Conservation (phyloP, 2,329 filamentous ascomycete genomes). For the Penicillium polonicum region DNA sequence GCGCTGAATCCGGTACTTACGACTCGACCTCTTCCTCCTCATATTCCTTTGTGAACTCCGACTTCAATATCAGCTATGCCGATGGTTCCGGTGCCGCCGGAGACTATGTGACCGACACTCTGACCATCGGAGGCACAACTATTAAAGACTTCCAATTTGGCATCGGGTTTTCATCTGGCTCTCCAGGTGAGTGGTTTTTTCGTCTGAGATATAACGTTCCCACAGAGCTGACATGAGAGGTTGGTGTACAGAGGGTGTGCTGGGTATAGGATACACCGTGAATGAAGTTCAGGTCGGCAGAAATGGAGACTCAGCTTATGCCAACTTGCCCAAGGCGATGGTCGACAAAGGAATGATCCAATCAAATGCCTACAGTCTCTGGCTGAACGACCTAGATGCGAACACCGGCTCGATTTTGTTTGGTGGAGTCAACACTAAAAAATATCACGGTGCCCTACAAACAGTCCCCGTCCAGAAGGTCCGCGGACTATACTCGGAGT, state of each 20-base stretch:
- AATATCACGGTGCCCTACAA: conserved; percentile 62
- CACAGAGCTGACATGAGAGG: not conserved
- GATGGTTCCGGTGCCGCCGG: conserved; percentile 75
- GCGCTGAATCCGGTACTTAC: conserved; percentile 53
- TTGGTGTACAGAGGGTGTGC: conserved; percentile 61
- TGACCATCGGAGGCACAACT: conserved; percentile 54
- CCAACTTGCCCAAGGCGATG: conserved; percentile 68
- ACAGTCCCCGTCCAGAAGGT: conserved; percentile 65
- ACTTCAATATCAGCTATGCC: conserved; percentile 85
- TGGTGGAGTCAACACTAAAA: conserved; percentile 68
- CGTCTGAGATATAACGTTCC: not conserved
- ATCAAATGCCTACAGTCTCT: conserved; percentile 70
- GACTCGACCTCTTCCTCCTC: conserved; percentile 65
- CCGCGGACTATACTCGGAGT: conserved; percentile 57
- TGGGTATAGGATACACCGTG: conserved; percentile 77
- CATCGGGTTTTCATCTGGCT: conserved; percentile 56
- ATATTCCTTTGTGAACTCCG: conserved; percentile 68
- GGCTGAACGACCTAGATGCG: conserved; percentile 69
- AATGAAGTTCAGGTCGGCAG: conserved; percentile 66
- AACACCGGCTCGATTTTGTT: conserved; percentile 69
- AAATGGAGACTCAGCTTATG: conserved; percentile 54
- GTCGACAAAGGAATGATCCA: conserved; percentile 60
- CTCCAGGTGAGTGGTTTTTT: conserved; percentile 39
- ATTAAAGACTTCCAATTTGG: conserved; percentile 59
- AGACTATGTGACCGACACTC: conserved; percentile 75